Evolutionary conservation across 352 stramenopile genomes (phyloP).

Genomic region (Phytophthora pisi): DNA sequence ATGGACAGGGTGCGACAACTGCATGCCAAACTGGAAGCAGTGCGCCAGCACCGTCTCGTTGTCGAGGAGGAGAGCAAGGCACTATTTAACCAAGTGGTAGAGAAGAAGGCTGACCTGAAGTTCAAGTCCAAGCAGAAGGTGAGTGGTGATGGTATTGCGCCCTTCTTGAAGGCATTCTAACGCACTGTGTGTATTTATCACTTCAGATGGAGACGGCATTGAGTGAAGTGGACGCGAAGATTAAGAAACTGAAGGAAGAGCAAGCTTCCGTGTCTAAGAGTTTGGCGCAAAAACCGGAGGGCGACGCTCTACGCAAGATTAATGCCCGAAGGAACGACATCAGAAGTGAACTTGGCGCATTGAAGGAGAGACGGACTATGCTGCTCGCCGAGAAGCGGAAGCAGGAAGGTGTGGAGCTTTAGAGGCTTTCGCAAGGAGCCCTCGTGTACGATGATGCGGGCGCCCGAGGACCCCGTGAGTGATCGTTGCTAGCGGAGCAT

Average conservation of each 20-base stretch:
- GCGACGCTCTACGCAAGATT: constrained; percentile 81
- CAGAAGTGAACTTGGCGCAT: constrained; percentile 78
- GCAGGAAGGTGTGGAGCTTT: constrained; percentile 70
- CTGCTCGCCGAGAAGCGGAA: constrained; percentile 82
- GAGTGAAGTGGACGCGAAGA: constrained; percentile 82
- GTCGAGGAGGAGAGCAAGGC: constrained; percentile 90
- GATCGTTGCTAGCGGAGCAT: constrained; percentile 10
- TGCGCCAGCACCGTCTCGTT: constrained; percentile 84
- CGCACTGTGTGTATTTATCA: not conserved
- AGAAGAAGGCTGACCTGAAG: constrained; percentile 90
- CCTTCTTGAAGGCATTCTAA: not conserved
- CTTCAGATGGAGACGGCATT: constrained; percentile 77
- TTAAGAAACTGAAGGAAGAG: constrained; percentile 83
- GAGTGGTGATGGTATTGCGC: not conserved
- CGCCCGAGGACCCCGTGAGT: not conserved
- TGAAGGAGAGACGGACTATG: constrained; percentile 86
- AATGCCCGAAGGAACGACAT: constrained; percentile 87
- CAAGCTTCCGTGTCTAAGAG: constrained; percentile 81
- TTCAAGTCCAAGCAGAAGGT: constrained; percentile 91
- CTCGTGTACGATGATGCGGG: constrained; percentile 22
- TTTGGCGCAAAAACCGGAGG: constrained; percentile 74
- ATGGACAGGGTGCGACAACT: constrained; percentile 88
- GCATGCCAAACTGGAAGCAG: constrained; percentile 84
- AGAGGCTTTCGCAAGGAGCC: constrained; percentile 22
- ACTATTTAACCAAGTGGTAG: constrained; percentile 89